Evolutionary conservation across 2,329 filamentous ascomycete species (phyloP).

Genomic region (Sordariomycetes sp.): DNA sequence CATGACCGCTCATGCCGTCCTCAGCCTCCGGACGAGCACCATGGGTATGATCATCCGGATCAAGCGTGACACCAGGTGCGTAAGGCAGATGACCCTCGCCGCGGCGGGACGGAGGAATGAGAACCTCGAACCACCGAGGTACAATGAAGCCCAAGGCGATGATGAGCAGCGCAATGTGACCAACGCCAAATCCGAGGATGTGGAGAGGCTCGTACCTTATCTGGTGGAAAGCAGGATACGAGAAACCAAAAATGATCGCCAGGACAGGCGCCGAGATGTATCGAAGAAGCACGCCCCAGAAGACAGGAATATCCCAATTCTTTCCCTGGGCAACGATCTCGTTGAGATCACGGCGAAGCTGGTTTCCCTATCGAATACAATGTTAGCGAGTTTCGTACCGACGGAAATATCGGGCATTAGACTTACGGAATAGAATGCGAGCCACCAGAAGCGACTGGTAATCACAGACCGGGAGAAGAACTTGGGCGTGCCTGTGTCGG

Average conservation of each 20-base stretch:
- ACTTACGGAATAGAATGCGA: conserved; percentile 43
- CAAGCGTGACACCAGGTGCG: conserved; percentile 6
- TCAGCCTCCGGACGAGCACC: background rate
- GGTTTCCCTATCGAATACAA: conserved; percentile 29
- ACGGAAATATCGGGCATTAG: background rate
- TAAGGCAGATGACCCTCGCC: conserved; percentile 26
- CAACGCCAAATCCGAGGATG: conserved; percentile 33
- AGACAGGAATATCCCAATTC: conserved; percentile 40
- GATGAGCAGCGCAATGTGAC: conserved; percentile 29
- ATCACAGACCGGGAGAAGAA: conserved; percentile 25
- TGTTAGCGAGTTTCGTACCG: background rate
- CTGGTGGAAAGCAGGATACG: conserved; percentile 33
- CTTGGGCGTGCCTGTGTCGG: conserved; percentile 22
- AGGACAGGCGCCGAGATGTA: conserved; percentile 35
- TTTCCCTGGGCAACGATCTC: conserved; percentile 35
- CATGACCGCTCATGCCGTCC: background rate
- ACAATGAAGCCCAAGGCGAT: conserved; percentile 33
- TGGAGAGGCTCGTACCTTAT: conserved; percentile 34
- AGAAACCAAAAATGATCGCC: conserved; percentile 36
- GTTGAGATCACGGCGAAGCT: conserved; percentile 41
- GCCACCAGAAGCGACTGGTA: conserved; percentile 32
- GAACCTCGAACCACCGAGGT: conserved; percentile 37
- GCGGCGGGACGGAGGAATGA: conserved; percentile 31
- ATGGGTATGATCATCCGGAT: background rate
- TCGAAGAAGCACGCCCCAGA: conserved; percentile 35